Evolutionary conservation across 2,329 filamentous ascomycete species (phyloP), one percentile per base, ranked within the genome.

Genomic region (Aspergillus pseudoviridinutans): DNA sequence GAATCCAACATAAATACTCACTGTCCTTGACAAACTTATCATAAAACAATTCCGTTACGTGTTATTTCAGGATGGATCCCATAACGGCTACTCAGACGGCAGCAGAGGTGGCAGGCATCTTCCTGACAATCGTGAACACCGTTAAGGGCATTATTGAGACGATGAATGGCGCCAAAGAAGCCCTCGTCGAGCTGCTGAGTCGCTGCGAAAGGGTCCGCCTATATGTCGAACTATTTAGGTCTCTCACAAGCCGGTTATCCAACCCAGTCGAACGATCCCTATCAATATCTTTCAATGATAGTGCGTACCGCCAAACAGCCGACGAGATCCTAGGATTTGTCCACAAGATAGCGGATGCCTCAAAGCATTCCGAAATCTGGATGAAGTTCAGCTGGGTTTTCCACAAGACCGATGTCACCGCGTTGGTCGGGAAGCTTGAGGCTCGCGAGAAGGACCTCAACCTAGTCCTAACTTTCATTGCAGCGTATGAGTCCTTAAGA

Each of bases 331-430:
- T 54, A 42, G 27, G 27, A 6, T 29, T 54, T 41, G 27, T 54
- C 14, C 52, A 35, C 42, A 54, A 54, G 24, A 22, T 54, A 14
- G 52, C 20, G 17, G 52, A 49, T 32, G 25, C 44, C 9, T 32
- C 52, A 7, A 54, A 49, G 28, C 52, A 49, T 14, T 49, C 41
- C 22, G 52, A 54, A 4, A n/a, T 54, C 41, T 54, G 41, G 52
- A 49, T 54, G 52, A 54, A 49, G 20, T 12, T 54, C 52, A 54
- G 24, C 24, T 54, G 52, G 52, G 14, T 54, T 3, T 54, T 47
- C 17, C 49, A 54, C 28, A 54, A 49, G 52, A 20, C 22, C 4
- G 52, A 54, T 49, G 52, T 49, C 14, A 44, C 22, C 12, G 52
- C 52, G 17, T 28, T 54, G 17, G 35, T 49, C 17, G 44, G 20